Evolutionary conservation across 345 rosid species (phyloP).

Genomic region (Lepidium africanum): DNA sequence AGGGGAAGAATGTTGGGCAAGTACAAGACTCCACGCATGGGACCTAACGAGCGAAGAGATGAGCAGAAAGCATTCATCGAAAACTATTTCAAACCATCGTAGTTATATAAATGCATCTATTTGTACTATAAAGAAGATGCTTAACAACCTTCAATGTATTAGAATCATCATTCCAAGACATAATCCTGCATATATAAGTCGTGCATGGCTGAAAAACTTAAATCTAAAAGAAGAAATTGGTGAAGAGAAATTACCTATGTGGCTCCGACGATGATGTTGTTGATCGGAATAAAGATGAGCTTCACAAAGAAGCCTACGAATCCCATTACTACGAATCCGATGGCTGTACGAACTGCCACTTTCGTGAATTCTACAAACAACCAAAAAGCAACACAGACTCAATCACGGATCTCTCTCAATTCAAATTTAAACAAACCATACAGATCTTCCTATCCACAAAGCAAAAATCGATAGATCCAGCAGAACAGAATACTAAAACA

Average conservation of each 20-base stretch:
- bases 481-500: not conserved
- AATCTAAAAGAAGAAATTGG: not conserved
- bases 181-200: not conserved
- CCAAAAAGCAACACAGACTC: not conserved
- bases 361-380: constrained; percentile 55
- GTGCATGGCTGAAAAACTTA: not conserved
- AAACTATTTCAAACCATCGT: not conserved
- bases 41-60: not conserved
- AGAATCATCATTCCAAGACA: not conserved
- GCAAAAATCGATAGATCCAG: not conserved
- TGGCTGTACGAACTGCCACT: constrained; percentile 75
- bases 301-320: constrained; percentile 74
- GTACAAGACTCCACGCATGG: not conserved
- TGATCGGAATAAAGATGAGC: constrained; percentile 72
- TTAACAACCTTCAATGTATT: not conserved
- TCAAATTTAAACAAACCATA: not conserved
- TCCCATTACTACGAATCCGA: constrained; percentile 81
- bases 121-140: not conserved
- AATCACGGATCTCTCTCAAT: not conserved
- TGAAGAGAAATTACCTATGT: constrained; percentile 27
- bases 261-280: constrained; percentile 51
- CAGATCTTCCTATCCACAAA: not conserved
- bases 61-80: not conserved
- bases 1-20: not conserved
- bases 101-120: not conserved